These are phyloP conservation scores for Mycena venus DNA, from an alignment of 768 basidiomycete genomes.

Conservation along the genomic window DNA sequence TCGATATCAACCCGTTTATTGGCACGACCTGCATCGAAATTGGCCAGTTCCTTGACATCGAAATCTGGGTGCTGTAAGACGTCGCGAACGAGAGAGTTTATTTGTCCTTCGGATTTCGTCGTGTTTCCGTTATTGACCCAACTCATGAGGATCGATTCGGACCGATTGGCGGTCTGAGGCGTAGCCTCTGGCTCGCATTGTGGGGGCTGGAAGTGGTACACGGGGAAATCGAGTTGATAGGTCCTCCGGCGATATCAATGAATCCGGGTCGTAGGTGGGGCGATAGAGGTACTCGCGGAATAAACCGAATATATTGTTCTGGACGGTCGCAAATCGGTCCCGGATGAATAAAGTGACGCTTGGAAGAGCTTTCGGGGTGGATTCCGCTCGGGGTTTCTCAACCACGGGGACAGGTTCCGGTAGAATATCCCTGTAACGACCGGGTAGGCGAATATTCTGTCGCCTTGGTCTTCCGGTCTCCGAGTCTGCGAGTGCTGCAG, in stretches of 20 bases:
- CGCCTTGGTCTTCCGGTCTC: background rate
- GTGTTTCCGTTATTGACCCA: conserved; percentile 29
- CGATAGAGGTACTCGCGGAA: conserved; percentile 26
- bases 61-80: conserved; percentile 32
- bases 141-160: background rate
- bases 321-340: conserved; percentile 11
- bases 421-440: background rate
- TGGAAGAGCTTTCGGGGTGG: background rate
- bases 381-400: background rate
- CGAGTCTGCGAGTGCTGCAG: background rate
- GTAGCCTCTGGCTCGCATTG: too few species aligned
- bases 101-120: conserved; percentile 30
- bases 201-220: too few species aligned
- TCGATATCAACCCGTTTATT: conserved; percentile 31
- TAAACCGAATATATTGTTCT: conserved; percentile 16
- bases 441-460: background rate
- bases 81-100: conserved; percentile 27
- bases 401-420: background rate
- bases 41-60: conserved; percentile 16
- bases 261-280: conserved; percentile 29
- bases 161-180: background rate
- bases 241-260: background rate
- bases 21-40: conserved; percentile 31
- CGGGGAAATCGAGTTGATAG: conserved; percentile 5
- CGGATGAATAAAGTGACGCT: conserved; percentile 15